These are phyloP conservation scores for Aspergillus pseudoviridinutans DNA, from an alignment of 2,329 filamentous ascomycete species.

Conservation along the genomic window DNA sequence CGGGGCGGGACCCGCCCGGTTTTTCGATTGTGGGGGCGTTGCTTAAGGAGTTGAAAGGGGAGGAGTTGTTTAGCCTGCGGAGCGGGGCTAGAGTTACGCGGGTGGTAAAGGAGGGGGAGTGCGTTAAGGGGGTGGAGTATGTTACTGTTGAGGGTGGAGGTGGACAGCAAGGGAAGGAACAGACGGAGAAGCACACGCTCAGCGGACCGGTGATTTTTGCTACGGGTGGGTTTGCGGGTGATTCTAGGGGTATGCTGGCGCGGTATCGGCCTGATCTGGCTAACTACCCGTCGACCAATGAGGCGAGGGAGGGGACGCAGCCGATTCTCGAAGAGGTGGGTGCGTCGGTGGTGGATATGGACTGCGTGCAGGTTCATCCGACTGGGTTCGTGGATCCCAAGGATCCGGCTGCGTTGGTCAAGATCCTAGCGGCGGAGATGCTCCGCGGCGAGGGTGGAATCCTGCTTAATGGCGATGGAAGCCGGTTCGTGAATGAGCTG, in stretches of 20 bases:
- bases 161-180: background rate
- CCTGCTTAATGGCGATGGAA: conserved; percentile 44
- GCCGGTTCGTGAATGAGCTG: conserved; percentile 60
- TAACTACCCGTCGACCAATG: conserved; percentile 61
- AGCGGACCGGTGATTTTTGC: conserved; percentile 58
- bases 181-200: conserved; percentile 32
- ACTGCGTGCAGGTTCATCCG: conserved; percentile 59
- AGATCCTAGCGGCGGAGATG: conserved; percentile 62
- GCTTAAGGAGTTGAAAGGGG: conserved; percentile 48
- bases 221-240: conserved; percentile 60
- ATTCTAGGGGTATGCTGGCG: conserved; percentile 54
- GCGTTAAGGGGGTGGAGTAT: conserved; percentile 54
- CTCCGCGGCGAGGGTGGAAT: conserved; percentile 61
- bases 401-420: conserved; percentile 45
- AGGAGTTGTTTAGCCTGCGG: conserved; percentile 49
- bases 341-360: conserved; percentile 44
- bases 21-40: conserved; percentile 56
- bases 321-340: conserved; percentile 38
- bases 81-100: conserved; percentile 53
- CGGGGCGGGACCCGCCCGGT: conserved; percentile 53
- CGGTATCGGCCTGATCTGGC: conserved; percentile 57
- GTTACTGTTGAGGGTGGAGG: conserved; percentile 10
- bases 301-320: conserved; percentile 54
- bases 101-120: conserved; percentile 36
- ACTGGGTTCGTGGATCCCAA: conserved; percentile 60